Conservation (phyloP, 2,329 filamentous ascomycete species). For the Zymoseptoria crescenta region DNA sequence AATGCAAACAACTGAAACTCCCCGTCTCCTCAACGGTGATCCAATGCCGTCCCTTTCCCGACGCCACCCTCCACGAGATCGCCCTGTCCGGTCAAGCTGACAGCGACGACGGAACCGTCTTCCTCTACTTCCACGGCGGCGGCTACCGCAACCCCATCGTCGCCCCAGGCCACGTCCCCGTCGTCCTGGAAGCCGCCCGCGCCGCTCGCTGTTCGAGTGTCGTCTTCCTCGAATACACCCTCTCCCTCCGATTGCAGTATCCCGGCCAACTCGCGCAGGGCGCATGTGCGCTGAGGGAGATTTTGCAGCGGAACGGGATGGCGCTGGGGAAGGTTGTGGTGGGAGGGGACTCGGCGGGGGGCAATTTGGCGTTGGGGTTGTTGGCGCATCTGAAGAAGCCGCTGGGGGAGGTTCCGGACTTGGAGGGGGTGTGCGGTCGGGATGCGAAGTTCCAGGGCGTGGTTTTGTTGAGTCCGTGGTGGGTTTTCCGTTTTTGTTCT, state of each 20-base stretch:
- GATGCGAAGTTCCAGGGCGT: background rate
- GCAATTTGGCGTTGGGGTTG: background rate
- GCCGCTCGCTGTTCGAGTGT: background rate
- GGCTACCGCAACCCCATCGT: background rate
- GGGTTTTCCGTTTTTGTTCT: too few species aligned
- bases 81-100: background rate
- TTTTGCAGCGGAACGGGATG: background rate
- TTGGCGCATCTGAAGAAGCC: background rate
- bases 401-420: background rate
- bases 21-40: background rate
- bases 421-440: background rate
- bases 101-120: background rate
- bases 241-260: background rate
- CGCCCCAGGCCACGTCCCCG: background rate
- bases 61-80: background rate
- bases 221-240: background rate
- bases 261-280: background rate
- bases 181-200: background rate
- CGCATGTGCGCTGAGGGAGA: background rate
- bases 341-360: conserved; percentile 1
- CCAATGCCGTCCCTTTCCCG: background rate
- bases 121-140: conserved; percentile 1
- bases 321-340: background rate
- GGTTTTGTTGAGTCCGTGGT: background rate
- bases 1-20: background rate